Evolutionary conservation across 192 early-diverging fungal genomes (phyloP).

Genomic region (Nowakowskiella sp.): DNA sequence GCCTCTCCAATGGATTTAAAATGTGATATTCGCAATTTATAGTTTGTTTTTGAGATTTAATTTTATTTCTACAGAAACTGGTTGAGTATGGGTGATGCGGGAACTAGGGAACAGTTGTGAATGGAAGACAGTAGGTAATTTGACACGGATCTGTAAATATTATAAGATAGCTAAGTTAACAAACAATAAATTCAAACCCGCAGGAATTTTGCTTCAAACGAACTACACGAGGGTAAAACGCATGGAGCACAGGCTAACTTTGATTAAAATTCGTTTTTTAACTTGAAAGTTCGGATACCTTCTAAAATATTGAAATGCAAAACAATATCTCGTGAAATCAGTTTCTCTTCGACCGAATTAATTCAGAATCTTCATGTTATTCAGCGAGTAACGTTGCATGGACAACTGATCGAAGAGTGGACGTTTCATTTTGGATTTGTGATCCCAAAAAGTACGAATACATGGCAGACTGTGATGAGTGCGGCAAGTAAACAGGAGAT

Average conservation of each 20-base stretch:
- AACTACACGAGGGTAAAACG: too few relatives aligned
- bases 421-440: constrained; percentile 20
- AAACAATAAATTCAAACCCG: too few relatives aligned
- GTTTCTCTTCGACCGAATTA: constrained; percentile 10
- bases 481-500: constrained; percentile 2
- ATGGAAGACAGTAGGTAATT: not conserved
- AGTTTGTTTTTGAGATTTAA: too few relatives aligned
- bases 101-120: constrained; percentile 5
- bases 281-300: not conserved
- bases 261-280: too few relatives aligned
- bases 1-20: too few relatives aligned
- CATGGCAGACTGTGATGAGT: constrained; percentile 18
- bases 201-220: too few relatives aligned
- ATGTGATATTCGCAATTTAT: too few relatives aligned
- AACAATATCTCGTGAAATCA: constrained; percentile 8
- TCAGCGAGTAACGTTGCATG: constrained; percentile 4
- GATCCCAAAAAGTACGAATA: constrained; percentile 17
- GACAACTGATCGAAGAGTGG: constrained; percentile 4
- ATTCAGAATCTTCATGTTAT: constrained; percentile 7
- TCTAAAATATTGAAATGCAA: constrained; percentile 6
- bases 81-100: constrained; percentile 12
- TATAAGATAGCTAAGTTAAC: constrained; percentile 1
- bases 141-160: not conserved
- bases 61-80: constrained; percentile 14
- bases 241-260: too few relatives aligned